These are phyloP conservation scores for Rosellinia necatrix DNA, from an alignment of 2,329 filamentous ascomycete species.

Conservation along the genomic window DNA sequence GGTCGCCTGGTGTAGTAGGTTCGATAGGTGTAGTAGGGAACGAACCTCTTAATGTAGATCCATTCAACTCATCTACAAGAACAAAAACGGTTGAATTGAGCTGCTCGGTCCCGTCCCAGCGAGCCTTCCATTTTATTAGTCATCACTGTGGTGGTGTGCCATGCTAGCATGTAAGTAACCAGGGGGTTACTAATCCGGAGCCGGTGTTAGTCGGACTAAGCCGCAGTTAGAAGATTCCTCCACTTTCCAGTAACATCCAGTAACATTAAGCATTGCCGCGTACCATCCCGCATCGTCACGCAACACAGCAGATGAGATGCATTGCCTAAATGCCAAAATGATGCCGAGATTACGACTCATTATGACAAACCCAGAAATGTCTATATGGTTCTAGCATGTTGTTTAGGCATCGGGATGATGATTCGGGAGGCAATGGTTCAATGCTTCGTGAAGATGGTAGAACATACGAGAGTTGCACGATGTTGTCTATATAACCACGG, in stretches of 20 bases:
- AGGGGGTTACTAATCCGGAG: too few relatives aligned
- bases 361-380: constrained; percentile 14
- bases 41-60: too few relatives aligned
- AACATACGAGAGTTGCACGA: constrained; percentile 23
- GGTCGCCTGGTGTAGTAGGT: too few relatives aligned
- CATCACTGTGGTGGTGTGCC: too few relatives aligned
- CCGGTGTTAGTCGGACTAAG: not conserved
- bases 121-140: too few relatives aligned
- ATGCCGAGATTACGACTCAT: not conserved
- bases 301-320: constrained; percentile 31
- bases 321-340: constrained; percentile 16
- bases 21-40: too few relatives aligned
- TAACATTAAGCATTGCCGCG: too few relatives aligned
- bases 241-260: constrained; percentile 35
- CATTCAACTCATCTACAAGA: too few relatives aligned
- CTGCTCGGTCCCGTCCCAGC: too few relatives aligned
- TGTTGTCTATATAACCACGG: constrained; percentile 40
- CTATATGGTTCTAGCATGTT: constrained; percentile 37
- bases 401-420: constrained; percentile 26
- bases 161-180: too few relatives aligned
- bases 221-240: constrained; percentile 37
- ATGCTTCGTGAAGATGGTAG: constrained; percentile 38
- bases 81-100: too few relatives aligned
- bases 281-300: constrained; percentile 35
- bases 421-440: constrained; percentile 19